Base-by-base conservation (phyloP, 2,329 filamentous ascomycete species). In the Trichoderma citrinoviride region DNA sequence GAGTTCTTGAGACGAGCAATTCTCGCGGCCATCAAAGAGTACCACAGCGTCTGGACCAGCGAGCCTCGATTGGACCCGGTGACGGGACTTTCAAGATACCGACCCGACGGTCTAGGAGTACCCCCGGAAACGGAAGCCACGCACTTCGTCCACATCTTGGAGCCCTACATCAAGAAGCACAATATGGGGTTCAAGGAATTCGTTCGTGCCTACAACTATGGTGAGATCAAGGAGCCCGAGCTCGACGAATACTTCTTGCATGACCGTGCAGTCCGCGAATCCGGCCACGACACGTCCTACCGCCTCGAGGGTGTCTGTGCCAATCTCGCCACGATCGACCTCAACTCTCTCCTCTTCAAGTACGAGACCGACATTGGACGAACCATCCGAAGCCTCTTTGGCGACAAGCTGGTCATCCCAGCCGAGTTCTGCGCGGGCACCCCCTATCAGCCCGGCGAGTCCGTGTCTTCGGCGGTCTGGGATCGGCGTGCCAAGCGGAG, bases 241-340 rank as follows among this genome's bases (percentile, higher is more conserved):
- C 83, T 99, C 15, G 95, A 99, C 73, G 88, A 93, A 53, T 99
- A 98, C 78, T 98, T 98, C 79, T 80, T 96, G 74, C 95, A 99
- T 76, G 95, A 99, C 75, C 90, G 95, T 66, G 93, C 94, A 2
- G 93, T 98, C 40, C 90, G 95, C 70, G 95, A 99, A 77, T 97
- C 94, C 19, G 95, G 95, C 14, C 95, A 99, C 77, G 95, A 99
- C 75, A 99, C 95, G 2, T 91, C 91, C 17, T 98, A 98, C 78
- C 91, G 95, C 19, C 83, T 99, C 21, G 95, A 98, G 78, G 89
- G 87, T 53, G 85, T 96, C 25, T 93, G 91, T 71, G 95, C 92
- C 12, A 87, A 97, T 74, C 82, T 98, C 27, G 95, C 93, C 12
- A 97, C 93, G 0, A 92, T 98, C 66, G 95, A 99, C 73, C 84